Evolutionary conservation across 352 stramenopile genomes (phyloP).

Genomic region (Pythium aquatile): DNA sequence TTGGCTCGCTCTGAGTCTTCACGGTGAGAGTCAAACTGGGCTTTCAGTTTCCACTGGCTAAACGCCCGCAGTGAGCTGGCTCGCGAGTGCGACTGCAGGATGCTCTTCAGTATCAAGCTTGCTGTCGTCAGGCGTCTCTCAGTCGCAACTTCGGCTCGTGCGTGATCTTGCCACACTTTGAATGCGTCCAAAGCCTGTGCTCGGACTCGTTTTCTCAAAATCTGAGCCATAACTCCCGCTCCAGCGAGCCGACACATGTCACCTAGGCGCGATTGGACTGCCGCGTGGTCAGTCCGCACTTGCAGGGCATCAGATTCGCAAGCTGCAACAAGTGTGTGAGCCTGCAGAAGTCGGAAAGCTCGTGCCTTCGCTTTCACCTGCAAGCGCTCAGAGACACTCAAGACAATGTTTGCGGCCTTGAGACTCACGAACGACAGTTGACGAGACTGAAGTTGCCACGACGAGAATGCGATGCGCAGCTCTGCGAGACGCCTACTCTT

Average conservation of each 20-base stretch:
- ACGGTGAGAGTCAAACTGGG: neutral
- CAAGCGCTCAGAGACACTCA: neutral
- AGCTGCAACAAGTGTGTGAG: neutral
- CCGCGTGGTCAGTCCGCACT: neutral
- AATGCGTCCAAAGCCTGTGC: neutral
- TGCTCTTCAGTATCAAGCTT: neutral
- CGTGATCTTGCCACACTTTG: neutral
- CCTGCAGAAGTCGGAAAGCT: slow-evolving; percentile 1
- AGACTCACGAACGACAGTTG: neutral
- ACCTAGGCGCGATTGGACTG: neutral
- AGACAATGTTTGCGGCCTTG: neutral
- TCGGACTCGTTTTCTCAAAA: neutral
- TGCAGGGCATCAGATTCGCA: neutral
- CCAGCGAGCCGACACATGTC: neutral
- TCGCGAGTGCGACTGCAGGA: neutral
- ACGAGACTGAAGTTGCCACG: neutral
- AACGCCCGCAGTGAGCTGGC: slow-evolving; percentile 6
- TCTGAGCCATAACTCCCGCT: neutral
- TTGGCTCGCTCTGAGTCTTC: slow-evolving; percentile 28
- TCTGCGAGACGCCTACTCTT: neutral
- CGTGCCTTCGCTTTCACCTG: slow-evolving; percentile 7
- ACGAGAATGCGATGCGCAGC: neutral
- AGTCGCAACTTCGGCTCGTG: neutral
- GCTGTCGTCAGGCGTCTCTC: neutral
- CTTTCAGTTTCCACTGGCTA: slow-evolving; percentile 5